These are phyloP conservation scores for Salix udensis DNA, from an alignment of 345 rosid species.

Conservation along the genomic window DNA sequence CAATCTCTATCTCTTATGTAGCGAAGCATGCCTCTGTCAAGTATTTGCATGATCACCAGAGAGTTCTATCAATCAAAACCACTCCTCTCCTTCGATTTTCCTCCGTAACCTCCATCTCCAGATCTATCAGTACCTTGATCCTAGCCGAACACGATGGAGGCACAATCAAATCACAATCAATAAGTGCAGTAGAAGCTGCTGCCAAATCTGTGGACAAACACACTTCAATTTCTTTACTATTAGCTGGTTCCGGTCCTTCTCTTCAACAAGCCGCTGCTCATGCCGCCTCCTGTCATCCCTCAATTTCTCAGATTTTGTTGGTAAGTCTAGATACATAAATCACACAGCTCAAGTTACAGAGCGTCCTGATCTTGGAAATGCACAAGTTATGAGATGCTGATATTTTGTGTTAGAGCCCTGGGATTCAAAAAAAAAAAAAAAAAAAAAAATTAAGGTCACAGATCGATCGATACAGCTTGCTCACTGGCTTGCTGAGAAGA, in stretches of 20 bases:
- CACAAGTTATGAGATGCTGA: conserved; percentile 46
- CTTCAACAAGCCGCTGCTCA: conserved; percentile 64
- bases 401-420: no score
- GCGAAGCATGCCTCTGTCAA: no score
- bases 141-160: conserved; percentile 83
- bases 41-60: no score
- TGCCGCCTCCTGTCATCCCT: conserved; percentile 78
- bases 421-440: no score
- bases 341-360: conserved; percentile 74
- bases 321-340: conserved; percentile 65
- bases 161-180: conserved; percentile 48
- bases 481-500: no score
- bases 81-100: conserved; percentile 1
- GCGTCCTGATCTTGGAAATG: conserved; percentile 96
- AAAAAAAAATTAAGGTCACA: no score
- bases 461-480: no score
- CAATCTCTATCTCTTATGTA: no score
- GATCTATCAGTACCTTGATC: conserved; percentile 65
- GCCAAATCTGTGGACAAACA: conserved; percentile 53
- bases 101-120: conserved; percentile 15
- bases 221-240: conserved; percentile 55
- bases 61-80: background rate
- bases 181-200: conserved; percentile 67
- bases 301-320: conserved; percentile 59
- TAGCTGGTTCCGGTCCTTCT: conserved; percentile 87